Evolutionary conservation across 495 filamentous ascomycete genomes (phyloP), one percentile per base, ranked within the genome.

Genomic region (Lophium mytilinum): DNA sequence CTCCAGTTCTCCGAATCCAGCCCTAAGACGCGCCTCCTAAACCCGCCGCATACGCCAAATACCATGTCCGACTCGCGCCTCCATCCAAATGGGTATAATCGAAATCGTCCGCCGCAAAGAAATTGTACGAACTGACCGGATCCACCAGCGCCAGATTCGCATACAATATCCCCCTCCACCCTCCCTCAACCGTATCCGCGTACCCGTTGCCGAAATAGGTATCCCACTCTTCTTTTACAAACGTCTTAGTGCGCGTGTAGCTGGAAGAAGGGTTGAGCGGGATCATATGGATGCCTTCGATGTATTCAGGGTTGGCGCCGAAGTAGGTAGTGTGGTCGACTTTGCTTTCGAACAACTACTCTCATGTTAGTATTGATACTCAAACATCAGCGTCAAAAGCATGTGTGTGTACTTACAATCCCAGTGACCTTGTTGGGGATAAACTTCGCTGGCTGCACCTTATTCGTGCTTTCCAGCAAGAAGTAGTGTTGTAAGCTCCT

Each of bases 211-310:
- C 66, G 58, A 96, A 96, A 62, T 85, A 89, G 12, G 77, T 77
- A 30, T 84, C 73, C 93, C 94, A 98, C 71, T 98, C 93, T 70
- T 96, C 79, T 17, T 68, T 67, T 3, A 94, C 89, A 61, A 96
- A 96, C 0, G 72, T 71, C n/a, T 67, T 63, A 1, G 76, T 76
- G 15, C 94, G 83, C 3, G 83, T 84, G 52, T 86, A 81, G 15
- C 84, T 73, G 0, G 83, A 84, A 53, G 76, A 77, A 1, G 93
- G 88, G 36, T 87, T 78, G 47, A 96, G 76, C 0, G 94, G 93
- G 37, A 98, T 72, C 93, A 98, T 98, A 74, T 98, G 93, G 56
- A 98, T 97, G 34, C 82, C 93, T 71, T 98, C 85, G 57, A 97
- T 83, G 66, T 83, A 95, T 73, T 95, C 89, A 2, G 80, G 73